Conservation (phyloP, 345 rosid species). For the Citrus trifoliata region DNA sequence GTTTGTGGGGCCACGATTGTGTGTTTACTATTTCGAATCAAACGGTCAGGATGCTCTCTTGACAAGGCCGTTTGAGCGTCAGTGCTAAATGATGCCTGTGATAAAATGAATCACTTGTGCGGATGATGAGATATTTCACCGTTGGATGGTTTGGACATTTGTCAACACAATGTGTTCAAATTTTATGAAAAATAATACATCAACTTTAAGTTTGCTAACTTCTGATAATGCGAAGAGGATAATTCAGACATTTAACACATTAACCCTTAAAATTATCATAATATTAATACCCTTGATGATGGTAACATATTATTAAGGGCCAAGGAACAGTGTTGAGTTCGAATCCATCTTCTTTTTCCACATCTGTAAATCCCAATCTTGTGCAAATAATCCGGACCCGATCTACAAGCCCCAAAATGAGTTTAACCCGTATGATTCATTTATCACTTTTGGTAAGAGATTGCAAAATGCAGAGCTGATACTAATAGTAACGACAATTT, state of each 20-base stretch:
- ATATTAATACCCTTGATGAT: too few relatives aligned
- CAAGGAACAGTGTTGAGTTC: constrained; percentile 73
- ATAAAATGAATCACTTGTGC: background rate
- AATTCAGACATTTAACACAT: too few relatives aligned
- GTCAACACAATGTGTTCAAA: too few relatives aligned
- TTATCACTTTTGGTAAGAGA: constrained; percentile 73
- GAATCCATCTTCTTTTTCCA: constrained; percentile 41
- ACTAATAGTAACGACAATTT: constrained; percentile 9
- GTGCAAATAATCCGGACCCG: constrained; percentile 21
- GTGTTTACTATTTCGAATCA: constrained; percentile 11
- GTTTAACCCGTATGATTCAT: constrained; percentile 62
- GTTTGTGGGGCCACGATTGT: background rate
- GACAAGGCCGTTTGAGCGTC: background rate
- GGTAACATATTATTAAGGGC: constrained; percentile 36
- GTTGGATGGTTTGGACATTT: background rate
- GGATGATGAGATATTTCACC: background rate
- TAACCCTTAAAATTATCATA: too few relatives aligned
- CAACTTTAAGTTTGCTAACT: too few relatives aligned
- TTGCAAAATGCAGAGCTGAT: constrained; percentile 58
- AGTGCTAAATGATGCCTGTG: too few relatives aligned
- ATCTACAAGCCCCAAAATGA: constrained; percentile 40
- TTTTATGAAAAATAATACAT: too few relatives aligned
- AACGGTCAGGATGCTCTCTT: constrained; percentile 22
- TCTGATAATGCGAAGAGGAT: too few relatives aligned
- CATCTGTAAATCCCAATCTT: constrained; percentile 41